phyloP scores from a whole-genome alignment of 192 early-diverging fungal species.

The Chytriomyces confervae region DNA sequence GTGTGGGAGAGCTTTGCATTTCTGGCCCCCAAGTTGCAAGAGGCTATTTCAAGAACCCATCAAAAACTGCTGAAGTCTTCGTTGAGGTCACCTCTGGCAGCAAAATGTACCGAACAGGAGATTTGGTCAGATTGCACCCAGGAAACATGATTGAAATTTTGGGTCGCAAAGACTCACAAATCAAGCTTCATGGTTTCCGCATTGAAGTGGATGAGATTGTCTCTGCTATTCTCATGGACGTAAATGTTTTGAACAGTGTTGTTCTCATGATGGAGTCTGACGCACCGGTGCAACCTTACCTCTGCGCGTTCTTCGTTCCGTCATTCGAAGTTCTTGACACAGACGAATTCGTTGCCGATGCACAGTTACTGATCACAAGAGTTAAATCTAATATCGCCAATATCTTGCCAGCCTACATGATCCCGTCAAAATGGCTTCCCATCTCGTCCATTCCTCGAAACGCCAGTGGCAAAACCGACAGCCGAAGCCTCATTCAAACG shows the following conservation, averaged over 20 bases:
- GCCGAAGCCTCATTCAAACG: too few species aligned
- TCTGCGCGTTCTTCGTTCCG: conserved; percentile 40
- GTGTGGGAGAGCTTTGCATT: conserved; percentile 50
- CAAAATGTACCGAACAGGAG: conserved; percentile 40
- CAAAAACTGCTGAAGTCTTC: conserved; percentile 46
- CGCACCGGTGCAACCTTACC: too few species aligned
- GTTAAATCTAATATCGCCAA: neutral
- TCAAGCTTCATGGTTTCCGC: conserved; percentile 51
- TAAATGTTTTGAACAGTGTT: conserved; percentile 25
- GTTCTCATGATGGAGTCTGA: conserved; percentile 37
- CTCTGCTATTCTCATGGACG: conserved; percentile 17
- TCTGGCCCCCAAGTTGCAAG: conserved; percentile 45
- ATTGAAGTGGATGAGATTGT: conserved; percentile 47
- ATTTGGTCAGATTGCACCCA: conserved; percentile 15
- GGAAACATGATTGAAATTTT: conserved; percentile 8
- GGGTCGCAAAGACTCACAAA: conserved; percentile 47
- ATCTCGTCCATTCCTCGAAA: conserved; percentile 42
- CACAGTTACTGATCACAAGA: too few species aligned
- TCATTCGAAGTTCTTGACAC: conserved; percentile 19
- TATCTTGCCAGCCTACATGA: conserved; percentile 46
- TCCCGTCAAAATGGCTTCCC: conserved; percentile 24
- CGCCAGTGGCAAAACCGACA: conserved; percentile 36
- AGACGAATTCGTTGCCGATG: neutral
- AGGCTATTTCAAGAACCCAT: conserved; percentile 54
- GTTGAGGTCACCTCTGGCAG: conserved; percentile 32